Conservation (phyloP, 768 basidiomycete species). For the Botryobasidium botryosum region DNA sequence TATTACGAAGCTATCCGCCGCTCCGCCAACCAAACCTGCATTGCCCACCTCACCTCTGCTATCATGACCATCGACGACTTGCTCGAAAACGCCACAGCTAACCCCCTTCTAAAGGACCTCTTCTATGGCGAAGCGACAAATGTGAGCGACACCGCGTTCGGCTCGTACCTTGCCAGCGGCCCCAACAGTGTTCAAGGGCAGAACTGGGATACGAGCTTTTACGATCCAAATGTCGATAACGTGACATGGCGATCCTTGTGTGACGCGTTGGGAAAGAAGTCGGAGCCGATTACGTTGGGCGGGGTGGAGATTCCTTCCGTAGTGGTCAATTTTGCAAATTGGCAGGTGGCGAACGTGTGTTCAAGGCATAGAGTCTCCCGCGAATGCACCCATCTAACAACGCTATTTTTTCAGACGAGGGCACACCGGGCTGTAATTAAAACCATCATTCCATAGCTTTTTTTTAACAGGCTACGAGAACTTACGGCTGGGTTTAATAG, state of each 20-base stretch:
- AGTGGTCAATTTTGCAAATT: slow-evolving; percentile 57
- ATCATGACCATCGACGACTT: slow-evolving; percentile 45
- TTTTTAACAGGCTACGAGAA: slow-evolving; percentile 44
- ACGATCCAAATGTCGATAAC: too few species aligned
- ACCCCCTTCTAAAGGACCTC: slow-evolving; percentile 59
- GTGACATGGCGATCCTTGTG: slow-evolving; percentile 35
- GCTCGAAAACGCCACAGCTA: slow-evolving; percentile 41
- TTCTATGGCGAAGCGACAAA: slow-evolving; percentile 73
- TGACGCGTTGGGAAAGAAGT: slow-evolving; percentile 24
- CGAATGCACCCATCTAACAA: too few species aligned
- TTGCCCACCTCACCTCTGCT: slow-evolving; percentile 36
- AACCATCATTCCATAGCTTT: too few species aligned
- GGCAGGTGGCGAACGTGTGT: slow-evolving; percentile 46
- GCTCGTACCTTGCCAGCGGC: slow-evolving; percentile 46
- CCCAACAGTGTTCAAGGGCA: slow-evolving; percentile 65
- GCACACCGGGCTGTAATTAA: too few species aligned
- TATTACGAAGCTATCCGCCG: slow-evolving; percentile 10
- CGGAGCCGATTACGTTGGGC: slow-evolving; percentile 28
- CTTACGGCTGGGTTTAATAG: too few species aligned
- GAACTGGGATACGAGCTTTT: slow-evolving; percentile 69
- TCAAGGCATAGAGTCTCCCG: too few species aligned
- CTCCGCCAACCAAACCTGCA: slow-evolving; percentile 25
- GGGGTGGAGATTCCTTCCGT: slow-evolving; percentile 28
- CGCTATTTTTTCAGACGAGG: too few species aligned
- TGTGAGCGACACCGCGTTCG: too few species aligned